Evolutionary conservation across 768 basidiomycete genomes (phyloP).

Genomic region (Chiua virens): DNA sequence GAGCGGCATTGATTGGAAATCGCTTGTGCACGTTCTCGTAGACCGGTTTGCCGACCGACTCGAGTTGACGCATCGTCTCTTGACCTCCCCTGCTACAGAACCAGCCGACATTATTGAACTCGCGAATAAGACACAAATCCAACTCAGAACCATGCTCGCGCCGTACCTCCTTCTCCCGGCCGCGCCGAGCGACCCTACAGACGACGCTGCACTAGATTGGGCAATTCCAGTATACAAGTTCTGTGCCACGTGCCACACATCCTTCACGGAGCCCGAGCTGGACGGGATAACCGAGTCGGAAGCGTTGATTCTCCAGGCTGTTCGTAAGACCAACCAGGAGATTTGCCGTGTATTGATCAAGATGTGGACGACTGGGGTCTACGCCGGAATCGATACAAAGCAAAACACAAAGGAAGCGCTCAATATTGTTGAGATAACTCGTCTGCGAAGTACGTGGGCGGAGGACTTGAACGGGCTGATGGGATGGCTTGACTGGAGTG

Average conservation of each 20-base stretch:
- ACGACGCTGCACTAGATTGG: constrained; percentile 18
- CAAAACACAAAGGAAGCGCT: not conserved
- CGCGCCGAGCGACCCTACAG: not conserved
- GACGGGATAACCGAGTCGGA: constrained; percentile 27
- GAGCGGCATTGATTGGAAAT: constrained; percentile 33
- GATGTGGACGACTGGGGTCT: constrained; percentile 40
- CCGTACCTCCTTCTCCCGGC: constrained; percentile 23
- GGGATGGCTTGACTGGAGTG: constrained; percentile 51
- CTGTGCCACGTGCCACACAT: constrained; percentile 28
- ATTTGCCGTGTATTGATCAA: constrained; percentile 44
- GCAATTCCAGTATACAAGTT: constrained; percentile 23
- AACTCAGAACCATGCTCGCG: constrained; percentile 25
- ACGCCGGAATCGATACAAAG: constrained; percentile 8
- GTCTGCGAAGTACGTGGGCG: constrained; percentile 33
- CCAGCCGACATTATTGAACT: constrained; percentile 1
- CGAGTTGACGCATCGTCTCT: constrained; percentile 22
- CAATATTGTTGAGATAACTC: not conserved
- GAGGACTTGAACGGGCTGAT: constrained; percentile 36
- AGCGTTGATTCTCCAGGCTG: constrained; percentile 18
- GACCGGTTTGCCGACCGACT: constrained; percentile 32
- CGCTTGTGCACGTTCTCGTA: constrained; percentile 25
- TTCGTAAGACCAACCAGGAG: constrained; percentile 38
- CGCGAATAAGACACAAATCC: constrained; percentile 7
- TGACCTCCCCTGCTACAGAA: constrained; percentile 9
- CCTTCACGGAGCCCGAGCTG: not conserved